A percentile compares a stretch with the other conserved stretches of the same genome.
Conservation (phyloP, 1,284 basidiomycete genomes). For the Papiliotrema fonsecae region DNA sequence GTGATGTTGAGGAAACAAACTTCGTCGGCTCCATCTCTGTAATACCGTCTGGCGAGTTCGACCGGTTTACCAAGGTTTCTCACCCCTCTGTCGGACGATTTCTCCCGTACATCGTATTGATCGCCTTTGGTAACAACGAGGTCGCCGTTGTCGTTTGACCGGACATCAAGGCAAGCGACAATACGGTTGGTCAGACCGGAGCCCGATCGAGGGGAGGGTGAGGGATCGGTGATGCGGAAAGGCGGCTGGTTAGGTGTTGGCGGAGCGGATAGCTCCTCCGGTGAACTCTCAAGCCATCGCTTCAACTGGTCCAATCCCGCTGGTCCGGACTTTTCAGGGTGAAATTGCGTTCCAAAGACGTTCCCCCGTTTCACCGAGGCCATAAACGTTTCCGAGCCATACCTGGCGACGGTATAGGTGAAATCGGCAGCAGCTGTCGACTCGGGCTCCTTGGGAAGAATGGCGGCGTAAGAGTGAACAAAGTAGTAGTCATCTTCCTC, state of each 20-base stretch:
- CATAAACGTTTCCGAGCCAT: slow-evolving; percentile 89
- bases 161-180: slow-evolving; percentile 96
- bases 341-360: slow-evolving; percentile 93
- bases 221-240: slow-evolving; percentile 21
- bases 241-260: slow-evolving; percentile 6
- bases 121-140: slow-evolving; percentile 99
- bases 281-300: slow-evolving; percentile 68
- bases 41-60: slow-evolving; percentile 82
- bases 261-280: slow-evolving; percentile 26
- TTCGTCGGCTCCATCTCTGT: slow-evolving; percentile 87
- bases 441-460: slow-evolving; percentile 44
- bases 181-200: slow-evolving; percentile 86
- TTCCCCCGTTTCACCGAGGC: slow-evolving; percentile 78
- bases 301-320: slow-evolving; percentile 79
- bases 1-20: slow-evolving; percentile 98
- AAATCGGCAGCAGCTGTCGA: slow-evolving; percentile 54
- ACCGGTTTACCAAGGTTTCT: slow-evolving; percentile 98
- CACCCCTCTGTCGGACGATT: slow-evolving; percentile 65
- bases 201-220: slow-evolving; percentile 11
- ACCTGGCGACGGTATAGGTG: slow-evolving; percentile 84
- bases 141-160: slow-evolving; percentile 92
- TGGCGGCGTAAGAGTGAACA: slow-evolving; percentile 85
- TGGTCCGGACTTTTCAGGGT: slow-evolving; percentile 96
- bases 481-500: slow-evolving; percentile 79
- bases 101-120: slow-evolving; percentile 97